These are phyloP conservation scores for Macrocybe gigantea DNA, from an alignment of 768 basidiomycete species.

Conservation along the genomic window DNA sequence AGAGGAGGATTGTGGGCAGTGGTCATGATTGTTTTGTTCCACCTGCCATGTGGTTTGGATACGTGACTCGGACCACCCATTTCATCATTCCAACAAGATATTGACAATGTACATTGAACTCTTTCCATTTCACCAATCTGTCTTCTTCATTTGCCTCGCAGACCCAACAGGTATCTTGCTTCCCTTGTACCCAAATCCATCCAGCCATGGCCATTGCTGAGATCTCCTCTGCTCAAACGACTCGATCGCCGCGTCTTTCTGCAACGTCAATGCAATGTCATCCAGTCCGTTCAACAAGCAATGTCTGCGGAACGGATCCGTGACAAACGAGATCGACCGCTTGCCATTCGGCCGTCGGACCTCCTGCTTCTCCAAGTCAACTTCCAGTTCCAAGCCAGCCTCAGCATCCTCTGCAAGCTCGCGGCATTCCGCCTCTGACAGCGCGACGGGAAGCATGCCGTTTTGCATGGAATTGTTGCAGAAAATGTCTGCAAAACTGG, in stretches of 20 bases:
- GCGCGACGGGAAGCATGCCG: constrained; percentile 77
- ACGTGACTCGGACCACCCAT: too few relatives aligned
- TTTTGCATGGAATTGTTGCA: constrained; percentile 89
- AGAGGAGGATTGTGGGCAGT: neutral
- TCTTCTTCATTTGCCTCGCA: constrained; percentile 40
- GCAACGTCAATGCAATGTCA: constrained; percentile 92
- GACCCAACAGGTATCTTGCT: constrained; percentile 59
- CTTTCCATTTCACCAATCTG: constrained; percentile 56
- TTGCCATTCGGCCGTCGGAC: constrained; percentile 72
- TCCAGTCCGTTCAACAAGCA: constrained; percentile 95
- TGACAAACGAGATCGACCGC: constrained; percentile 65
- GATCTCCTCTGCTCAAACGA: constrained; percentile 77
- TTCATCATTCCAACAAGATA: too few relatives aligned
- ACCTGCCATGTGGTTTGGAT: too few relatives aligned
- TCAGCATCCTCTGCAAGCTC: constrained; percentile 74
- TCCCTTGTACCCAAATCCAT: constrained; percentile 89
- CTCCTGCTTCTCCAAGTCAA: constrained; percentile 81
- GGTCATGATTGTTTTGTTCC: neutral
- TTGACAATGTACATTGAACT: too few relatives aligned
- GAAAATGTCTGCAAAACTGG: constrained; percentile 90
- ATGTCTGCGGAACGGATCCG: constrained; percentile 88
- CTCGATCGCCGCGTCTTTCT: constrained; percentile 66
- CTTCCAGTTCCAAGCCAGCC: constrained; percentile 69
- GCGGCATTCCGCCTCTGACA: constrained; percentile 67
- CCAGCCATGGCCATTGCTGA: constrained; percentile 89